Percentiles rank a stretch among this genome's conserved stretches.
These are phyloP conservation scores for Thielaviopsis populi DNA, from an alignment of 2,329 filamentous ascomycete genomes.

Conservation along the genomic window DNA sequence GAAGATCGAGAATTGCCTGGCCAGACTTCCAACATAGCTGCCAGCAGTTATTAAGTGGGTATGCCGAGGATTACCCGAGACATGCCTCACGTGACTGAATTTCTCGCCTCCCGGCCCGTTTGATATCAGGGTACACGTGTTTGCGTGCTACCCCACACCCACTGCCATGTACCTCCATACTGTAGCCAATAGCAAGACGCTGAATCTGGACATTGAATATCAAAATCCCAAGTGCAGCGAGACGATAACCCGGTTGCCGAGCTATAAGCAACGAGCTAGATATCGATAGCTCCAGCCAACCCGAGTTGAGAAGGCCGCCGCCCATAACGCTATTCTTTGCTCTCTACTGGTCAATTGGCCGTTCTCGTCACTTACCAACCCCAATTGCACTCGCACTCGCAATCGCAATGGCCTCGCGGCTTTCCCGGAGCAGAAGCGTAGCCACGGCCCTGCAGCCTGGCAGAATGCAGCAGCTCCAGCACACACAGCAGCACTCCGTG, in stretches of 20 bases:
- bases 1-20: conserved; percentile 5
- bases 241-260: background rate
- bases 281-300: background rate
- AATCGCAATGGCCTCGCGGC: conserved; percentile 19
- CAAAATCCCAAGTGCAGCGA: background rate
- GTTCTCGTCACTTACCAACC: background rate
- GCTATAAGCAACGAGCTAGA: background rate
- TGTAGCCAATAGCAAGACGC: background rate
- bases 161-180: background rate
- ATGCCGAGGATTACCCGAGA: background rate
- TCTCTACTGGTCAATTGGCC: background rate
- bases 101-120: background rate
- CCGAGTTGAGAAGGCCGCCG: background rate
- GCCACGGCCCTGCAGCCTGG: conserved; percentile 41
- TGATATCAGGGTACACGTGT: background rate
- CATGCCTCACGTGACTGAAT: background rate
- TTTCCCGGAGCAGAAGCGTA: conserved; percentile 41
- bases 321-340: background rate
- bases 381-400: too few relatives aligned
- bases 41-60: background rate
- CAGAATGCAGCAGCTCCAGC: conserved; percentile 21
- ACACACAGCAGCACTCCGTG: conserved; percentile 26
- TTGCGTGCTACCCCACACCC: background rate
- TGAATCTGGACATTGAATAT: background rate
- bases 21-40: background rate